Conservation (phyloP, 495 filamentous ascomycete genomes). For the Penicillium chermesinum region DNA sequence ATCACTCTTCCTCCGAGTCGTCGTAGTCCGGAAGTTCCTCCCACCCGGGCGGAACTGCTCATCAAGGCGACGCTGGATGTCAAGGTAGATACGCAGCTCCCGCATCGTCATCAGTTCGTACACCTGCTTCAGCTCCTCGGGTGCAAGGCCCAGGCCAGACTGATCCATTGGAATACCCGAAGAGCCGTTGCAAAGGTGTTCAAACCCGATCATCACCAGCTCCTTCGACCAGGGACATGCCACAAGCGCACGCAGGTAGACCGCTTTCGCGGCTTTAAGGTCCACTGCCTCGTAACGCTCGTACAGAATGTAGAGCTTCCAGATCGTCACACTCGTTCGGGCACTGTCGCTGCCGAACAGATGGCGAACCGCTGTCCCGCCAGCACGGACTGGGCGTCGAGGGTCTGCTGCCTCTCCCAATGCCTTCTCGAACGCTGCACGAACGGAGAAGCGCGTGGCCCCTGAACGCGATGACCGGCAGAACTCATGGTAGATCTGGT, state of each 20-base stretch:
- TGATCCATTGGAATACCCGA: neutral
- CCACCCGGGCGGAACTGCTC: too few species aligned
- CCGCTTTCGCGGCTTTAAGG: slow-evolving; percentile 38
- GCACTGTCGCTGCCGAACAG: slow-evolving; percentile 31
- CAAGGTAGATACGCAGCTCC: slow-evolving; percentile 11
- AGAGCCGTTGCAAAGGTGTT: slow-evolving; percentile 36
- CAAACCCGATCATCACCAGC: slow-evolving; percentile 59
- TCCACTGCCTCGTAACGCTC: slow-evolving; percentile 33
- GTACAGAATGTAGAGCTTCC: slow-evolving; percentile 64
- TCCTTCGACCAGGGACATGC: slow-evolving; percentile 76
- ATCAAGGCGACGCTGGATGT: neutral
- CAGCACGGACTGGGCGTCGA: neutral
- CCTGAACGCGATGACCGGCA: slow-evolving; percentile 34
- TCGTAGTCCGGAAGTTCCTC: too few species aligned
- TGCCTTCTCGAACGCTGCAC: slow-evolving; percentile 67
- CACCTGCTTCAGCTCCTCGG: slow-evolving; percentile 9
- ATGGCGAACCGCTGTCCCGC: slow-evolving; percentile 22
- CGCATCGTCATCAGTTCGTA: slow-evolving; percentile 4
- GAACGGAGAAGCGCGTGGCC: slow-evolving; percentile 56
- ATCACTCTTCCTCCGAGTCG: too few species aligned
- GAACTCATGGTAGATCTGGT: slow-evolving; percentile 64
- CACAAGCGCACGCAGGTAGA: slow-evolving; percentile 46
- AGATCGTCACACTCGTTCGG: slow-evolving; percentile 48
- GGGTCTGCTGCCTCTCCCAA: slow-evolving; percentile 33
- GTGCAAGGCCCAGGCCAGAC: neutral